A percentile compares a stretch with the other conserved stretches of the same genome.
These are phyloP conservation scores for Trametes cubensis DNA, from an alignment of 768 basidiomycete genomes.

Conservation along the genomic window DNA sequence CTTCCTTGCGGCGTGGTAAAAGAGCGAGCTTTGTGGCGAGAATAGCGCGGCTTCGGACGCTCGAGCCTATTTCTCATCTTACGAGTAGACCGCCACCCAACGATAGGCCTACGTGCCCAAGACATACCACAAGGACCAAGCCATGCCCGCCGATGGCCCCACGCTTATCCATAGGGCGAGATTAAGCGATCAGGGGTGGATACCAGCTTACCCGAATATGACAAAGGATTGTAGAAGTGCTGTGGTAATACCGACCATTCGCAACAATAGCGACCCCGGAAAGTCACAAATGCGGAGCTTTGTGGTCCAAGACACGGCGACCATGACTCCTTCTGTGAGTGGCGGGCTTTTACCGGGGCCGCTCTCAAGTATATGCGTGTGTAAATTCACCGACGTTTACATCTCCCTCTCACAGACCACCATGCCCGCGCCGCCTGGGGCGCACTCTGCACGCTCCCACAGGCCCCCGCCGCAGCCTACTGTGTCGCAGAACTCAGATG, in stretches of 20 bases:
- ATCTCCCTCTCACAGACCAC: neutral
- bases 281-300: neutral
- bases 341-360: conserved; percentile 1
- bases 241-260: conserved; percentile 5
- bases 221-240: conserved; percentile 14
- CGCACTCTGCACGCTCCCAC: neutral
- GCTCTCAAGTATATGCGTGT: too few species aligned
- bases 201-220: conserved; percentile 2
- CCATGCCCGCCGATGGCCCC: neutral
- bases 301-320: neutral
- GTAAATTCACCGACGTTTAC: too few species aligned
- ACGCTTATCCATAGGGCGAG: neutral
- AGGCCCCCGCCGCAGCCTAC: neutral
- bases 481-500: neutral
- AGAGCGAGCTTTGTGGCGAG: neutral
- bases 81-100: neutral
- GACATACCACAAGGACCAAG: neutral
- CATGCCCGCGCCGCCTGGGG: neutral
- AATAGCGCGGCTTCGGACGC: conserved; percentile 5
- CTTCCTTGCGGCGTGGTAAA: neutral
- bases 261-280: conserved; percentile 8
- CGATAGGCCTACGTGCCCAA: neutral
- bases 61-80: neutral
- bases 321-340: neutral
- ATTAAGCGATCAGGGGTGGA: neutral